Percentiles rank a stretch among this genome's conserved stretches.
Evolutionary conservation across 2,329 filamentous ascomycete genomes (phyloP).

Genomic region (Ophiocordyceps camponoti-rufipedis): DNA sequence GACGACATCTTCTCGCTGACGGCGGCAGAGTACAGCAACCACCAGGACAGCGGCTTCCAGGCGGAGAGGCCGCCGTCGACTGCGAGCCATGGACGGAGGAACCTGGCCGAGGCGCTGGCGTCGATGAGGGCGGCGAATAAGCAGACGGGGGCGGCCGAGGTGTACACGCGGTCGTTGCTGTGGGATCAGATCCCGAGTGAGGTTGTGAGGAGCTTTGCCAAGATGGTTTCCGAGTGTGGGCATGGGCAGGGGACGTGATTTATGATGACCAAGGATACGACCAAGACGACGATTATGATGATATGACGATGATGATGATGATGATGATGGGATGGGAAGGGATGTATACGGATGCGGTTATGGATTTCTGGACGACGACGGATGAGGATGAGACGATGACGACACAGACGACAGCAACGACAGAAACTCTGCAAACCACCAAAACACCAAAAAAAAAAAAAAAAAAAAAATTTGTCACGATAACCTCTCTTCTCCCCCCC

Average conservation of each 20-base stretch:
- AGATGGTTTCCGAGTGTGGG: constrained; percentile 68
- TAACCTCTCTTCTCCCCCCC: constrained; percentile 9
- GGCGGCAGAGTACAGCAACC: constrained; percentile 62
- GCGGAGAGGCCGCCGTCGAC: constrained; percentile 27
- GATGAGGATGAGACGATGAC: neutral
- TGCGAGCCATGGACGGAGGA: constrained; percentile 49
- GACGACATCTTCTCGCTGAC: constrained; percentile 80
- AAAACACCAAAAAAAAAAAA: neutral
- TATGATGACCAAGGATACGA: too few species aligned
- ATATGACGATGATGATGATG: too few species aligned
- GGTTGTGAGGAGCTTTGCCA: constrained; percentile 80
- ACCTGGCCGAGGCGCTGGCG: constrained; percentile 63
- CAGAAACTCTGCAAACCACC: neutral
- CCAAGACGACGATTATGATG: too few species aligned
- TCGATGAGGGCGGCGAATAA: constrained; percentile 57
- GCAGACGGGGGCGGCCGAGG: constrained; percentile 56
- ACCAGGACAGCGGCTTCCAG: constrained; percentile 49
- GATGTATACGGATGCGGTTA: too few species aligned
- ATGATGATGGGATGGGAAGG: too few species aligned
- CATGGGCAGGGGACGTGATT: constrained; percentile 24
- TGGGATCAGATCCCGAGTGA: constrained; percentile 90
- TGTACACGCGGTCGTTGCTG: constrained; percentile 80
- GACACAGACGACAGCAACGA: neutral
- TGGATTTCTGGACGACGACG: too few species aligned
- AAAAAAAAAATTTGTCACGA: constrained; percentile 15